These are phyloP conservation scores for Intubia oerlemansii DNA, from an alignment of 2,329 filamentous ascomycete genomes.

Conservation along the genomic window DNA sequence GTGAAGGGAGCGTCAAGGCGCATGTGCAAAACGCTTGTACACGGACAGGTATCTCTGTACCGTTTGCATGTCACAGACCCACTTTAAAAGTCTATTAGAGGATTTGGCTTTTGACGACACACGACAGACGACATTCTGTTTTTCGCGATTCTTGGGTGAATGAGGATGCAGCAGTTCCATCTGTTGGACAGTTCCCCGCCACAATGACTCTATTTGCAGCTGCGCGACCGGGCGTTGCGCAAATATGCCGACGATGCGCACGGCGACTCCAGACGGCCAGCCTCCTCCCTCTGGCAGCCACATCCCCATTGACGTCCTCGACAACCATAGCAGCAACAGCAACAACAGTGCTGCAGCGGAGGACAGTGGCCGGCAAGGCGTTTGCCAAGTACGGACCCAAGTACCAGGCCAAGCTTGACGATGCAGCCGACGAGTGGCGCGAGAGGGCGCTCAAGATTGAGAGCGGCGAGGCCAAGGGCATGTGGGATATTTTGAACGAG, in stretches of 20 bases:
- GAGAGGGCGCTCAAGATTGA: conserved; percentile 23
- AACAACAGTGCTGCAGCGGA: neutral
- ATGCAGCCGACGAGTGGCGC: conserved; percentile 25
- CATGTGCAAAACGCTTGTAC: no score
- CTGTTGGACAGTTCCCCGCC: no score
- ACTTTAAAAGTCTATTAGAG: no score
- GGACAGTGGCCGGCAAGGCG: conserved; percentile 5
- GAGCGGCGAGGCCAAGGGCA: conserved; percentile 25
- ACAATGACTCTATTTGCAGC: conserved; percentile 3
- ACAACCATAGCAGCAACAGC: neutral
- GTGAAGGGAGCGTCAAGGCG: no score
- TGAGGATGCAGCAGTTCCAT: no score
- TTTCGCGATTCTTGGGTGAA: no score
- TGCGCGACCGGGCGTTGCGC: neutral
- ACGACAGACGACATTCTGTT: no score
- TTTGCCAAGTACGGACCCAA: conserved; percentile 11
- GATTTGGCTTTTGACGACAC: no score
- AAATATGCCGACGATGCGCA: conserved; percentile 6
- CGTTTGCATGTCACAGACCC: no score
- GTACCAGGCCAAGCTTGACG: conserved; percentile 20
- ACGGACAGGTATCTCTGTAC: no score
- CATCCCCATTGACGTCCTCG: neutral
- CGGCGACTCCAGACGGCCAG: no score
- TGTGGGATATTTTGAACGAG: conserved; percentile 46
- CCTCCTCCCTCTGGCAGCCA: neutral